Evolutionary conservation across 2,329 filamentous ascomycete species (phyloP).

Genomic region (Fusarium camptoceras): DNA sequence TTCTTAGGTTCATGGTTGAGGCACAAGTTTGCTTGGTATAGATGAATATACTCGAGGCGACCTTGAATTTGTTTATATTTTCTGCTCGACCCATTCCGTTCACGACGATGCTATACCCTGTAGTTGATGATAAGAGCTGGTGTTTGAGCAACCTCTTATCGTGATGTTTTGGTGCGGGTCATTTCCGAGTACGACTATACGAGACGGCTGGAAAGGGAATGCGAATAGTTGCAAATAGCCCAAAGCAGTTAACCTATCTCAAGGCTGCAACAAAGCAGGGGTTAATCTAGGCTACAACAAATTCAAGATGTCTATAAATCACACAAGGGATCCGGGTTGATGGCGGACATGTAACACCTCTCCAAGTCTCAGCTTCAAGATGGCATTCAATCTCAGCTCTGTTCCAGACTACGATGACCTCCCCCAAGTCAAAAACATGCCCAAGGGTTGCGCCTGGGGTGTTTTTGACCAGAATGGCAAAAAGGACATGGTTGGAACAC

Average conservation of each 20-base stretch:
- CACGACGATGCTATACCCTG: not conserved
- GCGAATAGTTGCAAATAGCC: not conserved
- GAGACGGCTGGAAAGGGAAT: not conserved
- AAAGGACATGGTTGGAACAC: constrained; percentile 63
- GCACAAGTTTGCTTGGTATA: no score
- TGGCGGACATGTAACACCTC: no score
- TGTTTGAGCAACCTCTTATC: not conserved
- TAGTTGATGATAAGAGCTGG: not conserved
- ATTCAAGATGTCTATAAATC: constrained; percentile 18
- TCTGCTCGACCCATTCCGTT: no score
- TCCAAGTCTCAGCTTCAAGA: not conserved
- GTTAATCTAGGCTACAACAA: not conserved
- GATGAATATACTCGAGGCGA: no score
- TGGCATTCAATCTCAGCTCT: constrained; percentile 7
- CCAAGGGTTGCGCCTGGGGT: constrained; percentile 64
- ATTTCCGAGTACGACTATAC: constrained; percentile 14
- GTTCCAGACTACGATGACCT: constrained; percentile 34
- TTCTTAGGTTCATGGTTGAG: no score
- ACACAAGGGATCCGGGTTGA: not conserved
- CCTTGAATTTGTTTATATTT: no score
- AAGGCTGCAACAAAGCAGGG: not conserved
- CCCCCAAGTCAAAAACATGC: constrained; percentile 54
- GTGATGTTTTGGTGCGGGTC: constrained; percentile 1
- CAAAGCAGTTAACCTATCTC: constrained; percentile 3
- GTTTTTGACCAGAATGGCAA: constrained; percentile 59